These are phyloP conservation scores for Phytophthora foliorum DNA, from an alignment of 352 stramenopile species.

Conservation along the genomic window DNA sequence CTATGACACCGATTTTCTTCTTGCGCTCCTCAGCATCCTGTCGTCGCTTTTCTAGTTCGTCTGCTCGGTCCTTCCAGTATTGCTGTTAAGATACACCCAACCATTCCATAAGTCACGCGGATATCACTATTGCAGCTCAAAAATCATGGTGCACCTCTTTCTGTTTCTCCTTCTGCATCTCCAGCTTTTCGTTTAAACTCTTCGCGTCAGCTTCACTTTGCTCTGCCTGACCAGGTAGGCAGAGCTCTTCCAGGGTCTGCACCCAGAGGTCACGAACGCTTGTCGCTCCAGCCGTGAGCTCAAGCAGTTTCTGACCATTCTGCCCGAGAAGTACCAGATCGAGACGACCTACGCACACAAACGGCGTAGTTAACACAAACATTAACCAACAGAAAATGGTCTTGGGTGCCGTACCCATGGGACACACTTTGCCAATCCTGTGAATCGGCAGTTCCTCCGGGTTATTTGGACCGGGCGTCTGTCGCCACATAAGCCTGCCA, in stretches of 20 bases:
- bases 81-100: conserved; percentile 33
- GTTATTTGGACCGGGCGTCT: conserved; percentile 47
- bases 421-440: conserved; percentile 63
- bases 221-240: conserved; percentile 30
- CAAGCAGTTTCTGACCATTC: conserved; percentile 72
- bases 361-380: background rate
- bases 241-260: conserved; percentile 77
- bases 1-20: conserved; percentile 71
- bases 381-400: background rate
- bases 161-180: conserved; percentile 68
- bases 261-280: conserved; percentile 69
- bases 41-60: conserved; percentile 66
- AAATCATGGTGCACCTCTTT: conserved; percentile 48
- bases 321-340: conserved; percentile 62
- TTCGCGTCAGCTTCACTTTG: conserved; percentile 46
- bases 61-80: conserved; percentile 80
- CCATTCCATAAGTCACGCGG: conserved; percentile 1
- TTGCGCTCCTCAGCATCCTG: conserved; percentile 79
- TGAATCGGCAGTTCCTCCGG: conserved; percentile 63
- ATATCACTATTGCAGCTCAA: background rate
- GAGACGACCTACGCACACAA: conserved; percentile 32
- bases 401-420: conserved; percentile 45
- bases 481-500: conserved; percentile 57
- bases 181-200: conserved; percentile 56
- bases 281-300: conserved; percentile 55